Percentiles rank a stretch among this genome's conserved stretches.
Evolutionary conservation across 2,329 filamentous ascomycete genomes (phyloP).

Genomic region (Phyllosticta paracitricarpa): DNA sequence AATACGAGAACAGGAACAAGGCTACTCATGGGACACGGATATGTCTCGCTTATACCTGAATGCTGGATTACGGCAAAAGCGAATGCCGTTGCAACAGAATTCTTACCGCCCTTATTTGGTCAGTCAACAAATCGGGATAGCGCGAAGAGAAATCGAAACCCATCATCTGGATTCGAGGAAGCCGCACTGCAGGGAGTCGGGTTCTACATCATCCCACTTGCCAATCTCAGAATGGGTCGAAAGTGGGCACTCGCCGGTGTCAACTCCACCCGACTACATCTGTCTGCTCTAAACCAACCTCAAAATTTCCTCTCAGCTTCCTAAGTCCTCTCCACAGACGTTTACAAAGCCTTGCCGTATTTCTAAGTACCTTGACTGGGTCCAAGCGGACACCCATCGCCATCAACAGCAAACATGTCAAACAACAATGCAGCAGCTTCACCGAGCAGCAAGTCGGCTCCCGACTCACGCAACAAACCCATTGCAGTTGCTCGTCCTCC

Average conservation of each 20-base stretch:
- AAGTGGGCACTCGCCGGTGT: not conserved
- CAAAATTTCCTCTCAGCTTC: too few relatives aligned
- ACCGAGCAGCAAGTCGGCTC: not conserved
- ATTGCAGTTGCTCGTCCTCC: not conserved
- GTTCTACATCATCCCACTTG: not conserved
- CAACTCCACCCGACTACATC: not conserved
- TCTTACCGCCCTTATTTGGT: too few relatives aligned
- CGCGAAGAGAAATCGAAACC: too few relatives aligned
- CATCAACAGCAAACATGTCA: constrained; percentile 1
- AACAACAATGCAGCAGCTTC: not conserved
- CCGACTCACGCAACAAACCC: not conserved
- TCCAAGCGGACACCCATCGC: not conserved
- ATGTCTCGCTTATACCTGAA: too few relatives aligned
- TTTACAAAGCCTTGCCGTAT: not conserved
- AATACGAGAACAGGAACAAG: too few relatives aligned
- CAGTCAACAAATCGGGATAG: too few relatives aligned
- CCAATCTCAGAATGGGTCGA: not conserved
- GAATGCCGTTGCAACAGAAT: too few relatives aligned
- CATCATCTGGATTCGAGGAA: not conserved
- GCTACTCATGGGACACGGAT: too few relatives aligned
- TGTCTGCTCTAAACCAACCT: too few relatives aligned
- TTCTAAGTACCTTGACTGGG: not conserved
- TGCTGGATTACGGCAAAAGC: too few relatives aligned
- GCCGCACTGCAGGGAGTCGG: not conserved
- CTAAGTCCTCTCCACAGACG: not conserved